Conservation (phyloP, 495 filamentous ascomycete species). For the Aspergillus baeticus region DNA sequence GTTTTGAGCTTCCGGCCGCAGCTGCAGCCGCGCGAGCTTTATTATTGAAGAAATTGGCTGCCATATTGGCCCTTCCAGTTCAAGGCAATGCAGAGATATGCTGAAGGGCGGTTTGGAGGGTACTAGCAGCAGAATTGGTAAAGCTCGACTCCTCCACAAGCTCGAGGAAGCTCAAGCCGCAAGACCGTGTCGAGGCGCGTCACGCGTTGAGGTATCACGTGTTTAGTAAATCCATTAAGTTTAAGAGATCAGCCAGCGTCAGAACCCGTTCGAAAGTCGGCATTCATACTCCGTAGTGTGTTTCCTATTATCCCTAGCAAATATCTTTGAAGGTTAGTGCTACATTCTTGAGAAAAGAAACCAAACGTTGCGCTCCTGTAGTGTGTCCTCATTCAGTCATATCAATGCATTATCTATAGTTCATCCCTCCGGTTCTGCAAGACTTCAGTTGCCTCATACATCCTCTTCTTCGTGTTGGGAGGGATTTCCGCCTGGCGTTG, state of each 20-base stretch:
- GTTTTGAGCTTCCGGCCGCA: constrained; percentile 47
- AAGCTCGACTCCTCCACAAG: neutral
- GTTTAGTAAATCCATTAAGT: constrained; percentile 18
- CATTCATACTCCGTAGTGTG: too few relatives aligned
- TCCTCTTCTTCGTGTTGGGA: constrained; percentile 77
- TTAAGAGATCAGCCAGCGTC: neutral
- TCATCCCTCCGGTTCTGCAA: constrained; percentile 49
- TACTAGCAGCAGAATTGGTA: neutral
- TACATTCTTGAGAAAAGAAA: too few relatives aligned
- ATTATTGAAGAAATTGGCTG: constrained; percentile 88
- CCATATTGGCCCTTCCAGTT: constrained; percentile 17
- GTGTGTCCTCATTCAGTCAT: too few relatives aligned
- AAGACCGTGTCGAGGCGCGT: constrained; percentile 35
- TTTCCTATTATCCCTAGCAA: too few relatives aligned
- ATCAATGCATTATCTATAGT: constrained; percentile 41
- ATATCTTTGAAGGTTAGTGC: too few relatives aligned
- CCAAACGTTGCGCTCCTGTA: too few relatives aligned
- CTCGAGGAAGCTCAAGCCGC: constrained; percentile 9
- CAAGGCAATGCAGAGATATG: too few relatives aligned
- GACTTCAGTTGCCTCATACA: constrained; percentile 65
- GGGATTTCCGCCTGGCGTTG: constrained; percentile 47
- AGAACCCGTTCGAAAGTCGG: too few relatives aligned
- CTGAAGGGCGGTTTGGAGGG: neutral
- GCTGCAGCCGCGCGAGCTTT: constrained; percentile 87
- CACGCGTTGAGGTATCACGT: constrained; percentile 38